Evolutionary conservation across 441 rosid genomes (phyloP).

Genomic region (Populus trichocarpa): DNA sequence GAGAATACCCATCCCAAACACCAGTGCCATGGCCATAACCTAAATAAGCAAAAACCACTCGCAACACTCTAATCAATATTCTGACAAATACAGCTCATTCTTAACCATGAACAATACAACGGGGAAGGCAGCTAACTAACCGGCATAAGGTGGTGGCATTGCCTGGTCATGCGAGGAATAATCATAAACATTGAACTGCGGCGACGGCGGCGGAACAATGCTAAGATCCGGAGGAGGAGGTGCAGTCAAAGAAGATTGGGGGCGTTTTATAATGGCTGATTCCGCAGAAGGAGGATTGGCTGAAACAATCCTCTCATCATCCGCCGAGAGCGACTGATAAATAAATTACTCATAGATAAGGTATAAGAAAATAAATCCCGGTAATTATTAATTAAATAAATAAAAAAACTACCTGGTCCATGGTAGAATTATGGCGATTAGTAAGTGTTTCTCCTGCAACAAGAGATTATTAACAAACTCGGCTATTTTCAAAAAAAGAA

Average conservation of each 20-base stretch:
- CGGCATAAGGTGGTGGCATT: conserved; percentile 22
- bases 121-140: conserved; percentile 13
- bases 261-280: conserved; percentile 35
- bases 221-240: conserved; percentile 31
- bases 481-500: not conserved
- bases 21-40: conserved; percentile 43
- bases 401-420: conserved; percentile 39
- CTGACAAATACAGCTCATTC: not conserved
- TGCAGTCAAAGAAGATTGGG: conserved; percentile 16
- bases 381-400: not conserved
- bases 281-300: conserved; percentile 42
- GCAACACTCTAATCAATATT: not conserved
- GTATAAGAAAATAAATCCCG: not conserved
- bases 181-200: conserved; percentile 16
- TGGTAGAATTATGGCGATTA: conserved; percentile 26
- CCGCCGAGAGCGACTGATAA: conserved; percentile 43
- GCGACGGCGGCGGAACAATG: conserved; percentile 18
- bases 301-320: conserved; percentile 54
- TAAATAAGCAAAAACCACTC: conserved; percentile 21
- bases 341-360: conserved; percentile 19
- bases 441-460: conserved; percentile 47
- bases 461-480: not conserved
- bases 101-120: not conserved
- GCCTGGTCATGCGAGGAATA: conserved; percentile 27
- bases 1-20: conserved; percentile 55